Base-by-base conservation (phyloP, 257 asterid genomes). In the Buddleja alternifolia region DNA sequence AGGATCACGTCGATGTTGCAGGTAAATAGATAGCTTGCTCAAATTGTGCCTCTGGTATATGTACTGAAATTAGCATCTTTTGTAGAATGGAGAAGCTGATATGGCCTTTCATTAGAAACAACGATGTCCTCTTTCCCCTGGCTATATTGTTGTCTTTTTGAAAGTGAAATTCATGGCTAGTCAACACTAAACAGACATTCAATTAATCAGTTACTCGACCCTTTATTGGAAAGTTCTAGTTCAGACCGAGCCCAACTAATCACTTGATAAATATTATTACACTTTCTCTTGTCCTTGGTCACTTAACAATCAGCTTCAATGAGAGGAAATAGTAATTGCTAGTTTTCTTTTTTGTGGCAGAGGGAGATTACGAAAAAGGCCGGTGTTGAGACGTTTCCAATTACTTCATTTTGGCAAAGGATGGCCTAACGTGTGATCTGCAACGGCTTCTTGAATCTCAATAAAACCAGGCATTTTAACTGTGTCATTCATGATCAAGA, bases 1-100 rank as follows among this genome's bases (percentile, higher is more conserved):
- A 83, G 65, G 75, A 84, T 93, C 82, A 86, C 98, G 36, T 81
- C 92, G 7, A 64, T 86, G 56, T 72, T 93, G 71, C 85, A 90
- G 92, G 98, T 90, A 72, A 72, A 36, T 40, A 14, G 20, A 44
- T 52, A 71, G 48, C 61, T 53, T 54, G 44, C 20, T 23, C 44
- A 37, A 34, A 59, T 42, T 29, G 42, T 48, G 12, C 47, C 17
- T 56, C 9, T 23, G 47, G 20, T 63, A 4, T 10, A 24, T 25
- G 52, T 17, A n/a, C 15, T 17, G 9, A 23, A 4, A 32, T 46
- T 47, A n/a, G 39, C 47, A n/a, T 45, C 0, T 17, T 44, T 20
- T 3, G 37, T 8, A 19, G 37, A 23, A 8, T 24, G 12, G 8
- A 9, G 16, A 21, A 19, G 20, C 42, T 46, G 16, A 59, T 5